Conservation (phyloP, 106 monocot genomes). For the Phalaenopsis equestris region DNA sequence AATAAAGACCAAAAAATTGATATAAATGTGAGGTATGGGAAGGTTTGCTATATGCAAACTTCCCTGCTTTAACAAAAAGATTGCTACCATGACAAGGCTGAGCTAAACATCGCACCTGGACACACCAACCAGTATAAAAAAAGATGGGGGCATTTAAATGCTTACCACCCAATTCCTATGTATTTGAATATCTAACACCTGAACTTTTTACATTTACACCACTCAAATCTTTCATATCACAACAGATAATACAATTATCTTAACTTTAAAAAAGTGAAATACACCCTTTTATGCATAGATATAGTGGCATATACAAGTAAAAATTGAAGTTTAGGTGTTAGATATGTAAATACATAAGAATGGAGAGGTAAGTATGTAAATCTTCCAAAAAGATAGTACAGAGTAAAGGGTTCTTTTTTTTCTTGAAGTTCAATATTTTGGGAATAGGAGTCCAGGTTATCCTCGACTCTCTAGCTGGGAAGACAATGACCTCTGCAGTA, state of each 20-base stretch:
- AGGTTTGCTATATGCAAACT: not conserved
- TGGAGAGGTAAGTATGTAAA: too few relatives aligned
- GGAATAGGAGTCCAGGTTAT: not conserved
- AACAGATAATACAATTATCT: too few relatives aligned
- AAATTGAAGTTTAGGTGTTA: too few relatives aligned
- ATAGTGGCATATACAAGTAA: too few relatives aligned
- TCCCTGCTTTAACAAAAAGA: not conserved
- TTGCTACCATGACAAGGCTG: not conserved
- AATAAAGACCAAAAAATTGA: not conserved
- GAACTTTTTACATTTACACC: too few relatives aligned
- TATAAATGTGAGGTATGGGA: not conserved
- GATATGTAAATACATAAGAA: too few relatives aligned
- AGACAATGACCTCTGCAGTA: not conserved
- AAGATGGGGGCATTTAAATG: too few relatives aligned
- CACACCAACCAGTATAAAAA: not conserved
- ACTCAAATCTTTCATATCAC: too few relatives aligned
- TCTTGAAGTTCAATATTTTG: not conserved
- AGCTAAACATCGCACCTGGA: not conserved
- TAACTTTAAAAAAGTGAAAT: too few relatives aligned
- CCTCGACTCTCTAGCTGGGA: not conserved
- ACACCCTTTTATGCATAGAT: too few relatives aligned
- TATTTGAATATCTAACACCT: too few relatives aligned
- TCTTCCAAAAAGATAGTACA: not conserved
- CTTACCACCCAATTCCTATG: too few relatives aligned
- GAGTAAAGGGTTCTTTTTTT: not conserved